A percentile compares a stretch with the other conserved stretches of the same genome.
Evolutionary conservation across 257 asterid genomes (phyloP).

Genomic region (Solanum arcanum): DNA sequence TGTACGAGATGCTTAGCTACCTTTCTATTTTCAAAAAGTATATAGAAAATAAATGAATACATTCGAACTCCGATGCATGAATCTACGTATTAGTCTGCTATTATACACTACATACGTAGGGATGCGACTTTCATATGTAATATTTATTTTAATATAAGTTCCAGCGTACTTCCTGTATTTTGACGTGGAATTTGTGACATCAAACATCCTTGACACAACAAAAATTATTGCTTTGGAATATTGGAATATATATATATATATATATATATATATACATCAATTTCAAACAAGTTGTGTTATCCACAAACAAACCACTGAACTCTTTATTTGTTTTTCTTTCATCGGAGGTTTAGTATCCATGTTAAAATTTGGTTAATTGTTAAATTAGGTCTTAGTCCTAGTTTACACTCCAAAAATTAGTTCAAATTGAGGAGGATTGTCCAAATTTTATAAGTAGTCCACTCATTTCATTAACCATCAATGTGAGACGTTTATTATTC

Average conservation of each 20-base stretch:
- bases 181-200: background rate
- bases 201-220: background rate
- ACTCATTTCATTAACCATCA: too few relatives aligned
- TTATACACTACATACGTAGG: background rate
- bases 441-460: too few relatives aligned
- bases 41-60: background rate
- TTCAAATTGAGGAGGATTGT: too few relatives aligned
- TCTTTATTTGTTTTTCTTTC: too few relatives aligned
- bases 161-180: background rate
- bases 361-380: too few relatives aligned
- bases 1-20: background rate
- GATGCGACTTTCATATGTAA: background rate
- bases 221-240: background rate
- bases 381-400: too few relatives aligned
- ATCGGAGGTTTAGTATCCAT: too few relatives aligned
- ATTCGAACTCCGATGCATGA: background rate
- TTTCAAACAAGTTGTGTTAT: background rate
- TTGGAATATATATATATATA: background rate
- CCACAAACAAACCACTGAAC: background rate
- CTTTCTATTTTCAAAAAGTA: background rate
- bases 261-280: too few relatives aligned
- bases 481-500: too few relatives aligned
- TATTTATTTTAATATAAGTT: background rate
- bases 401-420: rapidly evolving
- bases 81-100: background rate